These are phyloP conservation scores for Otatea glauca DNA, from an alignment of 176 grass and related monocot species.

Conservation along the genomic window DNA sequence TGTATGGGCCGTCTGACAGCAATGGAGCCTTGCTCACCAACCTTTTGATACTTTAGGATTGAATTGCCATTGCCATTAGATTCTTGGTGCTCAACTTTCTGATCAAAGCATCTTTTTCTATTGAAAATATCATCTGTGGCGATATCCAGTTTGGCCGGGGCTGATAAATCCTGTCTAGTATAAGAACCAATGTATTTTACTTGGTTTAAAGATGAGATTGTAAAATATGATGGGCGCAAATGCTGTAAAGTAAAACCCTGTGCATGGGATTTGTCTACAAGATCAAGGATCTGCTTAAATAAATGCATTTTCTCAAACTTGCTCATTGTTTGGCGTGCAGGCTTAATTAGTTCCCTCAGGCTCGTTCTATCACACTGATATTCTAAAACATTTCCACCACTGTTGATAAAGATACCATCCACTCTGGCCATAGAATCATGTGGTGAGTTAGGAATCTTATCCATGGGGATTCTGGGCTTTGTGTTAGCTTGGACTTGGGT, in stretches of 20 bases:
- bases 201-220: slow-evolving; percentile 54
- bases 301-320: slow-evolving; percentile 81
- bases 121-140: slow-evolving; percentile 47
- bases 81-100: slow-evolving; percentile 44
- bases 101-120: slow-evolving; percentile 67
- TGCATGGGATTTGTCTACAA: slow-evolving; percentile 72
- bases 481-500: slow-evolving; percentile 46
- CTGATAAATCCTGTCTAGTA: slow-evolving; percentile 54
- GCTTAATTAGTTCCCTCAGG: slow-evolving; percentile 80
- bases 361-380: slow-evolving; percentile 49
- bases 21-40: slow-evolving; percentile 46
- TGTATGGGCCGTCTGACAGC: slow-evolving; percentile 41
- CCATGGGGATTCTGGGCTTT: slow-evolving; percentile 53
- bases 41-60: slow-evolving; percentile 71
- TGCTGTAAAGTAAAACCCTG: slow-evolving; percentile 68
- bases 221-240: slow-evolving; percentile 82
- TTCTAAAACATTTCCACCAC: slow-evolving; percentile 45
- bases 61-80: slow-evolving; percentile 40
- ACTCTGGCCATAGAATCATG: slow-evolving; percentile 45
- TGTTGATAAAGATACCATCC: slow-evolving; percentile 39
- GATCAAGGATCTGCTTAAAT: slow-evolving; percentile 81
- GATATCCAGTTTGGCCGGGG: slow-evolving; percentile 39
- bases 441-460: slow-evolving; percentile 46
- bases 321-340: slow-evolving; percentile 52
- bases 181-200: slow-evolving; percentile 81